These are phyloP conservation scores for Eryngium alpinum DNA, from an alignment of 140 eudicot species.

Conservation along the genomic window DNA sequence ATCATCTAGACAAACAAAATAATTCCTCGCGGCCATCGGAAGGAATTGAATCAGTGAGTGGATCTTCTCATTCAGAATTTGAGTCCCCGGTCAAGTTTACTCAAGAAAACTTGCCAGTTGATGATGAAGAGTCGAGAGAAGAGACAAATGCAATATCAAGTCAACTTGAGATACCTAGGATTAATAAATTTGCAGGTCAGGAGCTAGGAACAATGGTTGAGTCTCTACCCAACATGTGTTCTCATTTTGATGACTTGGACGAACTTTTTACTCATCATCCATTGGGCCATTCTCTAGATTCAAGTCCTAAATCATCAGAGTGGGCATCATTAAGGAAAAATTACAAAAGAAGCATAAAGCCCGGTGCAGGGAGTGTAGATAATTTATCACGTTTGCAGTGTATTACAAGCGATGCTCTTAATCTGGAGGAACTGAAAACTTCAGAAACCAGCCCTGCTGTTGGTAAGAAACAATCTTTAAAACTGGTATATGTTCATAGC, in stretches of 20 bases:
- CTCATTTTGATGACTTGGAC: constrained; percentile 23
- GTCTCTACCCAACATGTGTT: constrained; percentile 55
- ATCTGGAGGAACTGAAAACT: constrained; percentile 30
- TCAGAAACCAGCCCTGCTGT: constrained; percentile 32
- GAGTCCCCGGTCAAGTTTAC: constrained; percentile 21
- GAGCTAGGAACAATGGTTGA: constrained; percentile 30
- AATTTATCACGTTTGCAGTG: constrained; percentile 16
- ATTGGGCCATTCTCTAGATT: constrained; percentile 36
- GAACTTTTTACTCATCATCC: constrained; percentile 22
- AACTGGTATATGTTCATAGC: not conserved
- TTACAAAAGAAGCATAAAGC: constrained; percentile 18
- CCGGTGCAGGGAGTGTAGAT: constrained; percentile 16
- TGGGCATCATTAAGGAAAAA: constrained; percentile 38
- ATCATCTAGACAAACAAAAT: constrained; percentile 23
- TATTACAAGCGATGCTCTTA: constrained; percentile 13
- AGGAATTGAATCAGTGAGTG: constrained; percentile 25
- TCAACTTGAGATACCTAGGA: constrained; percentile 36
- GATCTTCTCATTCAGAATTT: constrained; percentile 14
- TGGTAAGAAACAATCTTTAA: constrained; percentile 37
- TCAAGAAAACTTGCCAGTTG: constrained; percentile 25
- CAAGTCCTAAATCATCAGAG: constrained; percentile 29
- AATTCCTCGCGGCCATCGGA: constrained; percentile 12
- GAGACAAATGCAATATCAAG: constrained; percentile 29
- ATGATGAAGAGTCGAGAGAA: constrained; percentile 19
- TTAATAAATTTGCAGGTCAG: constrained; percentile 24